These are phyloP conservation scores for Phycomyces nitens DNA, from an alignment of 192 early-diverging fungal species.

Conservation along the genomic window DNA sequence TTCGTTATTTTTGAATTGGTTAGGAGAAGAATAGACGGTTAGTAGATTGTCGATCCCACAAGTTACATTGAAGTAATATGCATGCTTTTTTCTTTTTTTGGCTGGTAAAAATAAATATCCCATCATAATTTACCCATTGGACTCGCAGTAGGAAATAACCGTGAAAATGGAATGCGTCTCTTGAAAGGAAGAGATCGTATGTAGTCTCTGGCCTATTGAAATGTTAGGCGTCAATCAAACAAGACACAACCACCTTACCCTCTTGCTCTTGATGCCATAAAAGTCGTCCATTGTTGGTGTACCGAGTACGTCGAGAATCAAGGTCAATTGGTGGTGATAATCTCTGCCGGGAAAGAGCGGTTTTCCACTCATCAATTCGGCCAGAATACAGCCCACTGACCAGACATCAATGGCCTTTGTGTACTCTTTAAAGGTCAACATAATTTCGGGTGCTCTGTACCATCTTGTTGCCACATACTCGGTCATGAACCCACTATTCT, in stretches of 20 bases:
- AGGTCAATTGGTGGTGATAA: conserved; percentile 94
- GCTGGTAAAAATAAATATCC: background rate
- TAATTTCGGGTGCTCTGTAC: conserved; percentile 95
- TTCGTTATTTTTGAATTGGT: too few relatives aligned
- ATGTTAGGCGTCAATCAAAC: too few relatives aligned
- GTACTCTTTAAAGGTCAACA: conserved; percentile 96
- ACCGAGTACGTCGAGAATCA: conserved; percentile 93
- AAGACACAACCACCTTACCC: too few relatives aligned
- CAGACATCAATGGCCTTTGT: conserved; percentile 97
- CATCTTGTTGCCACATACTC: conserved; percentile 94
- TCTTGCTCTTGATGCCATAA: conserved; percentile 71
- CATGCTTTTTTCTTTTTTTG: background rate
- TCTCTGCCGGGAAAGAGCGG: conserved; percentile 83
- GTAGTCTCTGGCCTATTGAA: conserved; percentile 77
- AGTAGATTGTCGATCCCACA: background rate
- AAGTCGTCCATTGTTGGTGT: conserved; percentile 93
- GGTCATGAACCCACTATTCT: conserved; percentile 90
- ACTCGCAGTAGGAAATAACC: conserved; percentile 86
- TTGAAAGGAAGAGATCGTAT: conserved; percentile 87
- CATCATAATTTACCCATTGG: conserved; percentile 41
- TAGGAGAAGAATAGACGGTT: background rate
- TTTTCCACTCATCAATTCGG: conserved; percentile 77
- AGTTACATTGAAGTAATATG: background rate
- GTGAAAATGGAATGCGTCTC: conserved; percentile 73
- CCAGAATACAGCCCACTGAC: conserved; percentile 88